Conservation (phyloP, 169 alveolate species). For the Cryptosporidium bovis region DNA sequence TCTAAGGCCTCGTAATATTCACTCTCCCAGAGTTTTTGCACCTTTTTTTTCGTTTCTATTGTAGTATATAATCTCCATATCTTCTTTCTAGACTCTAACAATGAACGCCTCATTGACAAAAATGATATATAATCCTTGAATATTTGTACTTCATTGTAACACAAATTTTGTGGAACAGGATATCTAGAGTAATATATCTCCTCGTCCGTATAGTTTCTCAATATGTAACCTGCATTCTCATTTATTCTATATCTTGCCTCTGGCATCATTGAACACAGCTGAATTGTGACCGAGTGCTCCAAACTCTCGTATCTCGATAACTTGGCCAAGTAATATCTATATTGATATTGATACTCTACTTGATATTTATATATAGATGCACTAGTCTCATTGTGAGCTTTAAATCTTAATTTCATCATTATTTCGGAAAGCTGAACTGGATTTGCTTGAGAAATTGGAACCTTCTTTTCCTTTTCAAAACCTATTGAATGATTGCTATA, state of each 20-base stretch:
- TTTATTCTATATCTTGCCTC: constrained; percentile 40
- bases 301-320: constrained; percentile 35
- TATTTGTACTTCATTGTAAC: constrained; percentile 1
- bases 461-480: constrained; percentile 2
- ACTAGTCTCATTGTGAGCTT: constrained; percentile 24
- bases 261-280: constrained; percentile 38
- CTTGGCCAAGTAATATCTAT: constrained; percentile 46
- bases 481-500: constrained; percentile 41
- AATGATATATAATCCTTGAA: constrained; percentile 27
- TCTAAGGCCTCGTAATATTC: constrained; percentile 58
- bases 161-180: constrained; percentile 29
- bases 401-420: constrained; percentile 18
- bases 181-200: constrained; percentile 47
- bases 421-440: constrained; percentile 56
- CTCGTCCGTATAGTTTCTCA: constrained; percentile 56
- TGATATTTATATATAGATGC: constrained; percentile 29
- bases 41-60: constrained; percentile 48
- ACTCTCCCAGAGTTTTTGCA: constrained; percentile 35
- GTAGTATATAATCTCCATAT: constrained; percentile 54
- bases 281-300: constrained; percentile 17
- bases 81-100: constrained; percentile 28
- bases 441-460: constrained; percentile 50
- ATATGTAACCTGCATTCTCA: background rate
- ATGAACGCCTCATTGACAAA: constrained; percentile 35
- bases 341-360: constrained; percentile 49